Conservation (phyloP, 75 land plant genomes). For the Picea glauca region DNA sequence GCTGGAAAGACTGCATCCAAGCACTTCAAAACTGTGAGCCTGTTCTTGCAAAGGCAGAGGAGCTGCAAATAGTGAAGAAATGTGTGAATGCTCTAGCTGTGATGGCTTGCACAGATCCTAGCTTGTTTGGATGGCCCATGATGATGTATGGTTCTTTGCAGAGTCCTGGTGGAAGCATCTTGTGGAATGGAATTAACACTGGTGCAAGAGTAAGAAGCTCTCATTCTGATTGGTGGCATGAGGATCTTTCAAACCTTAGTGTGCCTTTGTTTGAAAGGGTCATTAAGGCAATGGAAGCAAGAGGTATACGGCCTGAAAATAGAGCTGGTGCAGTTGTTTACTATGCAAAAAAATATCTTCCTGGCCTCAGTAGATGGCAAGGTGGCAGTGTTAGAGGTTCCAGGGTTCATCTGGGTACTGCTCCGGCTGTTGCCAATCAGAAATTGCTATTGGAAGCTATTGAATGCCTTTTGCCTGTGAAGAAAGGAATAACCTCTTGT, state of each 20-base stretch:
- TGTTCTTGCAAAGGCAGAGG: slow-evolving; percentile 37
- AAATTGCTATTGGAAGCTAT: slow-evolving; percentile 59
- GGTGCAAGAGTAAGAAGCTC: slow-evolving; percentile 59
- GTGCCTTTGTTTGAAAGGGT: slow-evolving; percentile 52
- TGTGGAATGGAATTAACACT: slow-evolving; percentile 95
- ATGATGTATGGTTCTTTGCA: slow-evolving; percentile 70
- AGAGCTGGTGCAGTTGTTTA: slow-evolving; percentile 63
- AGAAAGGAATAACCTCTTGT: slow-evolving; percentile 57
- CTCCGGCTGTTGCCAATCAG: slow-evolving; percentile 51
- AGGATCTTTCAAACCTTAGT: slow-evolving; percentile 61
- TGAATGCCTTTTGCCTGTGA: slow-evolving; percentile 52
- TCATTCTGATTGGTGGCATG: slow-evolving; percentile 83
- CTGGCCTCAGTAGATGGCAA: slow-evolving; percentile 70
- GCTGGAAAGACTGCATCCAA: slow-evolving; percentile 77
- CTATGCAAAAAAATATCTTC: slow-evolving; percentile 62
- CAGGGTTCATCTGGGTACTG: slow-evolving; percentile 32
- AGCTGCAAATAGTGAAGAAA: slow-evolving; percentile 47
- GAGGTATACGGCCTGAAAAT: slow-evolving; percentile 56
- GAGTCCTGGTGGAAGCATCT: slow-evolving; percentile 87
- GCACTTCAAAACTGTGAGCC: slow-evolving; percentile 58
- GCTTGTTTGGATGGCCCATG: slow-evolving; percentile 82
- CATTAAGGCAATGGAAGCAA: slow-evolving; percentile 50
- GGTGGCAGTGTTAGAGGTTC: slow-evolving; percentile 22
- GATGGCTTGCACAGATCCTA: slow-evolving; percentile 79
- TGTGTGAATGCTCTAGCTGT: slow-evolving; percentile 49